Conservation (phyloP, 371 early-diverging fungal genomes). For the Mucor mucedo region DNA sequence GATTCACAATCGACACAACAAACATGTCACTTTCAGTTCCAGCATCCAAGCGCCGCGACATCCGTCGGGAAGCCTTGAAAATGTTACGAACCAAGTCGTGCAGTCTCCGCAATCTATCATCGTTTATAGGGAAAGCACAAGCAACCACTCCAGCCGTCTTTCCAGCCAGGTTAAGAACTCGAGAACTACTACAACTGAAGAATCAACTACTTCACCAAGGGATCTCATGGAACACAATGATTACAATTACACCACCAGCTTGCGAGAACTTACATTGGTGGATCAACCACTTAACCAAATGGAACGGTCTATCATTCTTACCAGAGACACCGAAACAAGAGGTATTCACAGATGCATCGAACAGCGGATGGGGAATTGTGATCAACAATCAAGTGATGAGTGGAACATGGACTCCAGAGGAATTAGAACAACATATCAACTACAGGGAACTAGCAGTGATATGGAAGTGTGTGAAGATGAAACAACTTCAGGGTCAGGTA, state of each 20-base stretch:
- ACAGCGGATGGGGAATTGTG: slow-evolving; percentile 28
- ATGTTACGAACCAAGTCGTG: background rate
- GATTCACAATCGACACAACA: background rate
- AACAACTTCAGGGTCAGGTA: no score
- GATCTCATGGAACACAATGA: slow-evolving; percentile 2
- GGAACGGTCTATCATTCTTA: slow-evolving; percentile 21
- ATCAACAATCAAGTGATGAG: no score
- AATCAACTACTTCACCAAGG: slow-evolving; percentile 9
- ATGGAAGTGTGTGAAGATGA: no score
- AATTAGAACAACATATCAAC: no score
- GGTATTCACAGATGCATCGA: slow-evolving; percentile 23
- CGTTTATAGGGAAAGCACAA: background rate
- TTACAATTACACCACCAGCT: background rate
- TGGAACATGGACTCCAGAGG: no score
- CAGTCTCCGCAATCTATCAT: background rate
- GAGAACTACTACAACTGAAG: slow-evolving; percentile 19
- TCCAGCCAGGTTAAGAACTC: slow-evolving; percentile 24
- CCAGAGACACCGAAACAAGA: slow-evolving; percentile 12
- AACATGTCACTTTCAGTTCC: slow-evolving; percentile 9
- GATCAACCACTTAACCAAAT: slow-evolving; percentile 4
- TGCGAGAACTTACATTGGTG: slow-evolving; percentile 16
- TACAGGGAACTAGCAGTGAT: no score
- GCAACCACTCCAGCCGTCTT: slow-evolving; percentile 21
- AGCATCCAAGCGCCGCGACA: slow-evolving; percentile 22
- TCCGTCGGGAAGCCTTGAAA: slow-evolving; percentile 14